These are phyloP conservation scores for Tuber aestivum DNA, from an alignment of 495 filamentous ascomycete genomes.

Conservation along the genomic window DNA sequence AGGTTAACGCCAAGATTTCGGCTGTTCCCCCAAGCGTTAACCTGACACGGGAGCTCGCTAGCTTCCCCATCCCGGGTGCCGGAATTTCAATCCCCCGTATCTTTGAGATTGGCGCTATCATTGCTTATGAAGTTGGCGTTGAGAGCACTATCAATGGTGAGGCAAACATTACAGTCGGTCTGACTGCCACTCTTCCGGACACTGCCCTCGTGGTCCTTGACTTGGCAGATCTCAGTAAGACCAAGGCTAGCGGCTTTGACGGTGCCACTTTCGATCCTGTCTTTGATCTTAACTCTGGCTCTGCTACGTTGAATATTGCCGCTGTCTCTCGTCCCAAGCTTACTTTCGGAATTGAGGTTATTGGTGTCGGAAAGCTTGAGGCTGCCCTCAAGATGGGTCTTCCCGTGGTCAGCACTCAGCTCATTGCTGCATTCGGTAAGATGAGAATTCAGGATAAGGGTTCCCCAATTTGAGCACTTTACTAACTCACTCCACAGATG, in stretches of 20 bases:
- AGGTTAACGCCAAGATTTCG: slow-evolving; percentile 13
- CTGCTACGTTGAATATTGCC: slow-evolving; percentile 30
- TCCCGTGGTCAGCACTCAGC: slow-evolving; percentile 27
- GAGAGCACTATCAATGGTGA: slow-evolving; percentile 32
- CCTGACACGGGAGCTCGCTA: slow-evolving; percentile 30
- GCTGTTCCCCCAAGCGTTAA: slow-evolving; percentile 10
- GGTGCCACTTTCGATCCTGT: slow-evolving; percentile 24
- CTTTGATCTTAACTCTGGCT: slow-evolving; percentile 37
- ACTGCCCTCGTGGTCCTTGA: slow-evolving; percentile 35
- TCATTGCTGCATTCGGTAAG: slow-evolving; percentile 38
- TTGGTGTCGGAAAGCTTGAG: slow-evolving; percentile 38
- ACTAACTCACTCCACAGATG: slow-evolving; percentile 5
- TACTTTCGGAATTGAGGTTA: slow-evolving; percentile 42
- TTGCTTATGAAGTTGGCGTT: slow-evolving; percentile 42
- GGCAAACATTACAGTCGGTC: slow-evolving; percentile 41
- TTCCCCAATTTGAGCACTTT: background rate
- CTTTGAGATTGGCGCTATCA: slow-evolving; percentile 40
- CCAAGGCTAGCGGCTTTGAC: slow-evolving; percentile 39
- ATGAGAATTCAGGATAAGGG: background rate
- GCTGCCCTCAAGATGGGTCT: slow-evolving; percentile 37
- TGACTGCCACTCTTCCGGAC: slow-evolving; percentile 39
- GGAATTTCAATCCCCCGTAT: slow-evolving; percentile 39
- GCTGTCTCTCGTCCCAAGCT: slow-evolving; percentile 43
- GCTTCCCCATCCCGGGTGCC: slow-evolving; percentile 37
- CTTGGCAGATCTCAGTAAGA: slow-evolving; percentile 24